Evolutionary conservation across 2,329 filamentous ascomycete species (phyloP).

Genomic region (Colletotrichum liriopes): DNA sequence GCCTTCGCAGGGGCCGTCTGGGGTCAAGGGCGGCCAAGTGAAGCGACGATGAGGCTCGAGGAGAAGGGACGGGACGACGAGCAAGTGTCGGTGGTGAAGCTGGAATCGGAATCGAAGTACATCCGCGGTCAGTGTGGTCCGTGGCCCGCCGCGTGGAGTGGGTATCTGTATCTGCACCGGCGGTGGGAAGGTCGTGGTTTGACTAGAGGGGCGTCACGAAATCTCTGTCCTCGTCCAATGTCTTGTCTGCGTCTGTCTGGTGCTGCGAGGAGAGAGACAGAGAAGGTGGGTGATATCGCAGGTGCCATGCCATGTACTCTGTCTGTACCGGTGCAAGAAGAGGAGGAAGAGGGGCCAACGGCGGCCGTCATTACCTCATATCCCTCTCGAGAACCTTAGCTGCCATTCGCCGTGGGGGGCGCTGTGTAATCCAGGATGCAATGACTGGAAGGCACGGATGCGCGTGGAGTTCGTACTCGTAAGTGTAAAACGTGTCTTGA

Average conservation of each 20-base stretch:
- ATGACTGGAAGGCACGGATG: conserved; percentile 19
- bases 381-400: not conserved
- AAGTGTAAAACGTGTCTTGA: not conserved
- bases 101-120: not conserved
- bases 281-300: conserved; percentile 14
- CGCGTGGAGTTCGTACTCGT: not conserved
- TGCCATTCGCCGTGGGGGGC: not conserved
- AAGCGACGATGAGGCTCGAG: not conserved
- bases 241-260: not conserved
- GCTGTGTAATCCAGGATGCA: not conserved
- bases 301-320: not conserved
- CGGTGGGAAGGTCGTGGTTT: not conserved
- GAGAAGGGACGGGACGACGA: conserved; percentile 24
- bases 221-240: not conserved
- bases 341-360: not conserved
- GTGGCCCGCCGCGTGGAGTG: not conserved
- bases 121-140: not conserved
- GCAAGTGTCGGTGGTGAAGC: not conserved
- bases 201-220: not conserved
- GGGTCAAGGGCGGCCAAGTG: not conserved
- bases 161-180: not conserved
- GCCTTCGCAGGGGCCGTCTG: conserved; percentile 9
- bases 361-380: conserved; percentile 9
- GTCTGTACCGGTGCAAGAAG: not conserved
- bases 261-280: not conserved